phyloP scores from a whole-genome alignment of 148 eudicot species.

The Fallopia convolvulus region DNA sequence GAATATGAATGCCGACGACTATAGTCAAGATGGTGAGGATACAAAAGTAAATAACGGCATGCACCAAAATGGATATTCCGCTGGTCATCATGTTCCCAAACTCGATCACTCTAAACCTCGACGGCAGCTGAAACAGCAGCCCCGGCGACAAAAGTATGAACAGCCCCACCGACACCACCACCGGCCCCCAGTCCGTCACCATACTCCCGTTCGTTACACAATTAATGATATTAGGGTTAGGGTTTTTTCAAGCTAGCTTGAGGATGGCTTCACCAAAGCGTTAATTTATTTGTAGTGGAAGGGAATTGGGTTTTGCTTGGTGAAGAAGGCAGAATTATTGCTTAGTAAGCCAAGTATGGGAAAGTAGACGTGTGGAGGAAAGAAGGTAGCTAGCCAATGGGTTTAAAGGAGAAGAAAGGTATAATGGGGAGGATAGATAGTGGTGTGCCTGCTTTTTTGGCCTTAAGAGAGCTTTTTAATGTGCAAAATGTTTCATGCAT shows the following conservation, averaged over 20 bases:
- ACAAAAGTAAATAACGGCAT: slow-evolving; percentile 63
- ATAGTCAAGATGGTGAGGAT: slow-evolving; percentile 55
- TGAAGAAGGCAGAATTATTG: neutral
- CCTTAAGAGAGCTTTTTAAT: neutral
- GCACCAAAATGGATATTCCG: slow-evolving; percentile 63
- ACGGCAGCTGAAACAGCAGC: slow-evolving; percentile 60
- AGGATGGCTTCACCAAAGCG: neutral
- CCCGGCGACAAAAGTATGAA: slow-evolving; percentile 71
- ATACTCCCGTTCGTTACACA: neutral
- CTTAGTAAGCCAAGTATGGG: neutral
- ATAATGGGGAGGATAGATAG: neutral
- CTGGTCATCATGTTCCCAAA: slow-evolving; percentile 78
- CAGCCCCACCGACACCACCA: slow-evolving; percentile 55
- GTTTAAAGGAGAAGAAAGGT: slow-evolving; percentile 8
- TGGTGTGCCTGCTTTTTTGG: neutral
- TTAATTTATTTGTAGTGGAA: neutral
- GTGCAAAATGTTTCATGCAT: neutral
- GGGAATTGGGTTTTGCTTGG: neutral
- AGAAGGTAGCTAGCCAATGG: neutral
- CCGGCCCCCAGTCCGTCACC: slow-evolving; percentile 76
- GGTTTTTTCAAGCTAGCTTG: neutral
- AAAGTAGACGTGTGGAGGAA: neutral
- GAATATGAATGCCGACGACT: slow-evolving; percentile 61
- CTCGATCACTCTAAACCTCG: slow-evolving; percentile 59
- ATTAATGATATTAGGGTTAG: neutral